These are phyloP conservation scores for Annona squamosa DNA, from an alignment of 164 flowering plant species.

Conservation along the genomic window DNA sequence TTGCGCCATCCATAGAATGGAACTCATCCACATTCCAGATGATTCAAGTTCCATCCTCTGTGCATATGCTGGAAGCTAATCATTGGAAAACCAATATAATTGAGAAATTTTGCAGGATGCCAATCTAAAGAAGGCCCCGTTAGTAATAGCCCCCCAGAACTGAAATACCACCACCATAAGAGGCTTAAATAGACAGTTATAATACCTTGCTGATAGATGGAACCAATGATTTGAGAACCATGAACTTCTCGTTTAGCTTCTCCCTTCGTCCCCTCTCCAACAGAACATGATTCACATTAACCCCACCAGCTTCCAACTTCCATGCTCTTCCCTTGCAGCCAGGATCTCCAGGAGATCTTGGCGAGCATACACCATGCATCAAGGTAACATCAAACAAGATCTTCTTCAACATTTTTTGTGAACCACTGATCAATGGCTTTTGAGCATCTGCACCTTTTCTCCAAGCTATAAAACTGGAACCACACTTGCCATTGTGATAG, in stretches of 20 bases:
- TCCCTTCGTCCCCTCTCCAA: slow-evolving; percentile 36
- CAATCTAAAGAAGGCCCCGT: neutral
- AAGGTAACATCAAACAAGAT: slow-evolving; percentile 44
- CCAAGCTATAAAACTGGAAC: slow-evolving; percentile 63
- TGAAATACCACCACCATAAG: neutral
- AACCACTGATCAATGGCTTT: slow-evolving; percentile 13
- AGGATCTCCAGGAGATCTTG: slow-evolving; percentile 25
- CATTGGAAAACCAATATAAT: too few species aligned
- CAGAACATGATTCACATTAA: slow-evolving; percentile 26
- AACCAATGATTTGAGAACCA: slow-evolving; percentile 52
- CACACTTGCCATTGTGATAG: slow-evolving; percentile 15
- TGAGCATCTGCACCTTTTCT: slow-evolving; percentile 23
- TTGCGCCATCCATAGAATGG: neutral
- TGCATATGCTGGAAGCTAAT: neutral
- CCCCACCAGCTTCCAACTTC: slow-evolving; percentile 35
- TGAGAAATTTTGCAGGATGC: neutral
- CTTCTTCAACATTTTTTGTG: slow-evolving; percentile 59
- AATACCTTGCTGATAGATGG: slow-evolving; percentile 67
- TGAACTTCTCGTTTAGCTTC: slow-evolving; percentile 47
- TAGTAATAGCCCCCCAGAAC: neutral
- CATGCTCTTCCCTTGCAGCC: slow-evolving; percentile 19
- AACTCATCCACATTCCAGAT: neutral
- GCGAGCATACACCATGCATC: slow-evolving; percentile 31
- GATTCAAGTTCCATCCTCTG: neutral
- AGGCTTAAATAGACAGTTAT: neutral